phyloP scores from a whole-genome alignment of 2,329 filamentous ascomycete species.

The Alternaria sp. region DNA sequence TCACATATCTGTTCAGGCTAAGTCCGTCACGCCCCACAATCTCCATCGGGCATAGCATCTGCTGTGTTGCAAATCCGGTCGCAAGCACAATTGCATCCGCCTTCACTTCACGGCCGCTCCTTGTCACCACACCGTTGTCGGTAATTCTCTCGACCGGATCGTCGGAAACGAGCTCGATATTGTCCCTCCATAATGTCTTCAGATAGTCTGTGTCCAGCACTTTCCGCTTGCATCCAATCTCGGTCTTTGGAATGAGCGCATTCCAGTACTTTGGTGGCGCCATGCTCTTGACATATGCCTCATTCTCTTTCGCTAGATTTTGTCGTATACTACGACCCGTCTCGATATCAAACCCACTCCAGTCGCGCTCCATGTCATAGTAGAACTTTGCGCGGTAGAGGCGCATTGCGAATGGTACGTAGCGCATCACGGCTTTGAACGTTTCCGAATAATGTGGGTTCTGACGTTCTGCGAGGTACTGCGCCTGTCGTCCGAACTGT shows the following conservation, averaged over 20 bases:
- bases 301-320: constrained; percentile 49
- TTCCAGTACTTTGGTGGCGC: constrained; percentile 57
- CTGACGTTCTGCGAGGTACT: constrained; percentile 58
- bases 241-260: constrained; percentile 53
- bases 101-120: constrained; percentile 48
- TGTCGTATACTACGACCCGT: constrained; percentile 50
- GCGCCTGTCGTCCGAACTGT: constrained; percentile 61
- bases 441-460: constrained; percentile 53
- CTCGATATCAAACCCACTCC: constrained; percentile 53
- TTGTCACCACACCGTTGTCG: constrained; percentile 50
- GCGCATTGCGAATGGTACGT: constrained; percentile 56
- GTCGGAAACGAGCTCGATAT: constrained; percentile 53
- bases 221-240: constrained; percentile 60
- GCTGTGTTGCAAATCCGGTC: constrained; percentile 60
- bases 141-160: constrained; percentile 54
- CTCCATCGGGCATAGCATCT: constrained; percentile 58
- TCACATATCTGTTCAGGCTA: constrained; percentile 50
- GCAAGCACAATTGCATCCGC: constrained; percentile 60
- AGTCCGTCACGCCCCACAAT: constrained; percentile 56
- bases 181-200: constrained; percentile 53
- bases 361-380: constrained; percentile 56
- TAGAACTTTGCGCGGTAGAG: constrained; percentile 56
- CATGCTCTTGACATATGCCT: constrained; percentile 54
- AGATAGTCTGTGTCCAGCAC: constrained; percentile 60
- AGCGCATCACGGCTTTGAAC: constrained; percentile 57